These are phyloP conservation scores for Barnettozyma hawaiiensis DNA, from an alignment of 1,139 yeast genomes.

Conservation along the genomic window DNA sequence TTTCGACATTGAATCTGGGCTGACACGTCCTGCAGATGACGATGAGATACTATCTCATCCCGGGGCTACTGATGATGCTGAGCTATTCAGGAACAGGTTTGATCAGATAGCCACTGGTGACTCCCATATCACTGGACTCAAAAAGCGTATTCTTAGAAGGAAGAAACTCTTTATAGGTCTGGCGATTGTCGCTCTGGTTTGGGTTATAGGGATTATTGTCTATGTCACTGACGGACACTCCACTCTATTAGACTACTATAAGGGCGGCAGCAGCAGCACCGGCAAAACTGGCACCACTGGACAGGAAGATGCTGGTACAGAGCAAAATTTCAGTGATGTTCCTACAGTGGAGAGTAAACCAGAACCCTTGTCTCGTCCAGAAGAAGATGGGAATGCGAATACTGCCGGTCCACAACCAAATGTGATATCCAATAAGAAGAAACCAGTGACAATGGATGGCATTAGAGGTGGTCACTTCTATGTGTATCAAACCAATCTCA, in stretches of 20 bases:
- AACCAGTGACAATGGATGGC: slow-evolving; percentile 26
- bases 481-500: slow-evolving; percentile 24
- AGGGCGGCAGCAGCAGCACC: slow-evolving; percentile 12
- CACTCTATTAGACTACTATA: slow-evolving; percentile 19
- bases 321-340: background rate
- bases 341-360: slow-evolving; percentile 1
- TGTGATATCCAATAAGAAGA: slow-evolving; percentile 1
- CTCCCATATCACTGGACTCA: background rate
- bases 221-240: slow-evolving; percentile 14
- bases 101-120: slow-evolving; percentile 14
- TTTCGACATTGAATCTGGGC: slow-evolving; percentile 17
- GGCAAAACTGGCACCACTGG: slow-evolving; percentile 13
- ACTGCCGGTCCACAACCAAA: too few species aligned
- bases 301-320: slow-evolving; percentile 7
- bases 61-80: slow-evolving; percentile 8
- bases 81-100: slow-evolving; percentile 14
- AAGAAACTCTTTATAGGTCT: slow-evolving; percentile 14
- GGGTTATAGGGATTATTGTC: slow-evolving; percentile 15
- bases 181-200: slow-evolving; percentile 9
- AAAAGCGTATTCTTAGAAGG: slow-evolving; percentile 4
- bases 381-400: too few species aligned
- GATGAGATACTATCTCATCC: slow-evolving; percentile 4
- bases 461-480: slow-evolving; percentile 28
- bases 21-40: slow-evolving; percentile 1
- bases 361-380: too few species aligned